Conservation (phyloP, 768 basidiomycete species). For the Boletus pseudopeckii region DNA sequence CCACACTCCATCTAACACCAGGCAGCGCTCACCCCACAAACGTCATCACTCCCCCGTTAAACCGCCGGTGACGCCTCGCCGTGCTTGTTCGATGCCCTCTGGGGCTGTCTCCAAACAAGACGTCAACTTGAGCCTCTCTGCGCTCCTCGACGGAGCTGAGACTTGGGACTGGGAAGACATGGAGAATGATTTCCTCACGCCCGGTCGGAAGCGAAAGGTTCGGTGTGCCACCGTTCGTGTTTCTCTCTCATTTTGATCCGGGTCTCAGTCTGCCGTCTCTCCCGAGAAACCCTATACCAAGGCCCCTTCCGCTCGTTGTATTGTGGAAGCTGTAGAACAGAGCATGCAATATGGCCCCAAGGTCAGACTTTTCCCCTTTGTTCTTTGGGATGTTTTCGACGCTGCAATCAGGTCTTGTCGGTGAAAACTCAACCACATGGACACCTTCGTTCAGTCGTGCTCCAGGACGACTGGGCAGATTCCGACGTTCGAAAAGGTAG, state of each 20-base stretch:
- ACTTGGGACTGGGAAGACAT: conserved; percentile 68
- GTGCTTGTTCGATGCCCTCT: conserved; percentile 9
- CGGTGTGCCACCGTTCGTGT: neutral
- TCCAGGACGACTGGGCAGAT: conserved; percentile 77
- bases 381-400: neutral
- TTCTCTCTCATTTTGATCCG: conserved; percentile 1
- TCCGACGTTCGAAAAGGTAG: conserved; percentile 60
- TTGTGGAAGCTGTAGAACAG: conserved; percentile 47
- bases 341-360: conserved; percentile 24
- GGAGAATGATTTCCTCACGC: conserved; percentile 46
- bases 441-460: conserved; percentile 47
- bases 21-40: conserved; percentile 12
- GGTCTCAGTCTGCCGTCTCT: conserved; percentile 8
- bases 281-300: conserved; percentile 24
- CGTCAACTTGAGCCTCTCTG: conserved; percentile 41
- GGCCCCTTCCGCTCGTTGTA: conserved; percentile 52
- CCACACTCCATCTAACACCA: neutral
- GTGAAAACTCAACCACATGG: conserved; percentile 42
- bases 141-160: conserved; percentile 60
- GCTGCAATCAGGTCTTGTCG: conserved; percentile 42
- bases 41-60: conserved; percentile 20
- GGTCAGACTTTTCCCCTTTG: conserved; percentile 4
- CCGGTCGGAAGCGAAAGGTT: conserved; percentile 38
- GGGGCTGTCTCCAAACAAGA: conserved; percentile 2
- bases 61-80: conserved; percentile 5